Percentiles rank a stretch among this genome's conserved stretches.
These are phyloP conservation scores for Curvularia sp. DNA, from an alignment of 2,329 filamentous ascomycete species.

Conservation along the genomic window DNA sequence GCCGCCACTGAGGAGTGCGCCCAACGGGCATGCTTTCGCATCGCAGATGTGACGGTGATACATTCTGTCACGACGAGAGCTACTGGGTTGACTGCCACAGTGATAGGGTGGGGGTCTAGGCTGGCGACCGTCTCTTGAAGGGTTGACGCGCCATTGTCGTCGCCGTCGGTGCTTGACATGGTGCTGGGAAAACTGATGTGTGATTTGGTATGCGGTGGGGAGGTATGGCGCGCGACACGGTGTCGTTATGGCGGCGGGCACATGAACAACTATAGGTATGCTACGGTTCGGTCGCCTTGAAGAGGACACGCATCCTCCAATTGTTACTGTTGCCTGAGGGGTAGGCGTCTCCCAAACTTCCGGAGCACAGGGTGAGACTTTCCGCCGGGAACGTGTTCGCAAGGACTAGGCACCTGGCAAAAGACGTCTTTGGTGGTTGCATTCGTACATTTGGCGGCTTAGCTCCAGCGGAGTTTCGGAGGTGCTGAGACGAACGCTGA, in stretches of 20 bases:
- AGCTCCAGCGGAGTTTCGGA: constrained; percentile 24
- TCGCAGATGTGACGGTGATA: constrained; percentile 96
- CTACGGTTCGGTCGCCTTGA: constrained; percentile 33
- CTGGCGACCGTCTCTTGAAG: constrained; percentile 33
- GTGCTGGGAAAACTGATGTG: constrained; percentile 12
- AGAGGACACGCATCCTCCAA: constrained; percentile 38
- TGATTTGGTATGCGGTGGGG: constrained; percentile 20
- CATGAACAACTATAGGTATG: constrained; percentile 33
- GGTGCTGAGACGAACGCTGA: constrained; percentile 16
- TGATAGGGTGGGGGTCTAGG: constrained; percentile 54
- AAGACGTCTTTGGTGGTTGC: constrained; percentile 3
- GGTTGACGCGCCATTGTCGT: constrained; percentile 31
- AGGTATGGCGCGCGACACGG: constrained; percentile 25
- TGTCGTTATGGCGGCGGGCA: constrained; percentile 33
- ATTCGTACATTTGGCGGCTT: constrained; percentile 18
- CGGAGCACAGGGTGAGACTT: background rate
- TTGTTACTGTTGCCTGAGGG: constrained; percentile 17
- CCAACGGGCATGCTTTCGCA: constrained; percentile 96
- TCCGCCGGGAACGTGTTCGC: constrained; percentile 8
- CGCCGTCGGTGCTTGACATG: constrained; percentile 42
- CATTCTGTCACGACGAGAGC: constrained; percentile 97
- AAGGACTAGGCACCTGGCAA: background rate
- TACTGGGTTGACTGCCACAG: constrained; percentile 87
- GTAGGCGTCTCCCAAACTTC: background rate
- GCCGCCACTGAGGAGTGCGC: constrained; percentile 95